These are phyloP conservation scores for Bonia amplexicaulis DNA, from an alignment of 176 grass and related monocot genomes.

Conservation along the genomic window DNA sequence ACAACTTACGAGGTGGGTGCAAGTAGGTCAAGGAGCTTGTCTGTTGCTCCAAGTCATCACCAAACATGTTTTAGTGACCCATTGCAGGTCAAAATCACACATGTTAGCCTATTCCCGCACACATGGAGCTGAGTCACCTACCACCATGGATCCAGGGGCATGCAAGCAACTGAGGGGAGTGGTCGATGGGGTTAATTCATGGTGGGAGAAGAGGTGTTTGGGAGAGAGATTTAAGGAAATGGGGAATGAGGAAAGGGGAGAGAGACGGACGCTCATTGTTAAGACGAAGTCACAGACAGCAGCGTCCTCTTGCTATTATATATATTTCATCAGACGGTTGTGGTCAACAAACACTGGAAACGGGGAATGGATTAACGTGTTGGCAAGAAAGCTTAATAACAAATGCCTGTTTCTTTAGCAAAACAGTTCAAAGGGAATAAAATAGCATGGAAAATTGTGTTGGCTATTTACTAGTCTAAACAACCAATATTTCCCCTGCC, in stretches of 20 bases:
- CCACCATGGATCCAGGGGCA: neutral
- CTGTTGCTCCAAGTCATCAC: neutral
- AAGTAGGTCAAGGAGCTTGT: neutral
- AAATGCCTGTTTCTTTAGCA: neutral
- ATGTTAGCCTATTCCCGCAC: neutral
- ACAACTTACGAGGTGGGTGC: neutral
- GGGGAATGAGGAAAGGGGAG: neutral
- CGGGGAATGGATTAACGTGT: neutral
- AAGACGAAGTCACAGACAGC: neutral
- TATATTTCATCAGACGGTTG: neutral
- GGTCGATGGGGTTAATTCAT: neutral
- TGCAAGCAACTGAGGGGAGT: neutral
- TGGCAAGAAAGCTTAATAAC: neutral
- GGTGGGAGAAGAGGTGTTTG: neutral
- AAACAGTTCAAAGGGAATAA: neutral
- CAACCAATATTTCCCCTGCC: neutral
- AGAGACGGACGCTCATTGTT: neutral
- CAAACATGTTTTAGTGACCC: neutral
- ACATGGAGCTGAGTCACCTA: neutral
- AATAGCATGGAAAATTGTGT: neutral
- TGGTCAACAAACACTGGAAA: neutral
- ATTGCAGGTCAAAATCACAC: neutral
- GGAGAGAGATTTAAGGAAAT: neutral
- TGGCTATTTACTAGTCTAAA: neutral
- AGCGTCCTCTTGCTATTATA: neutral